Evolutionary conservation across 2,329 filamentous ascomycete species (phyloP).

Genomic region (Didymella segeticola): DNA sequence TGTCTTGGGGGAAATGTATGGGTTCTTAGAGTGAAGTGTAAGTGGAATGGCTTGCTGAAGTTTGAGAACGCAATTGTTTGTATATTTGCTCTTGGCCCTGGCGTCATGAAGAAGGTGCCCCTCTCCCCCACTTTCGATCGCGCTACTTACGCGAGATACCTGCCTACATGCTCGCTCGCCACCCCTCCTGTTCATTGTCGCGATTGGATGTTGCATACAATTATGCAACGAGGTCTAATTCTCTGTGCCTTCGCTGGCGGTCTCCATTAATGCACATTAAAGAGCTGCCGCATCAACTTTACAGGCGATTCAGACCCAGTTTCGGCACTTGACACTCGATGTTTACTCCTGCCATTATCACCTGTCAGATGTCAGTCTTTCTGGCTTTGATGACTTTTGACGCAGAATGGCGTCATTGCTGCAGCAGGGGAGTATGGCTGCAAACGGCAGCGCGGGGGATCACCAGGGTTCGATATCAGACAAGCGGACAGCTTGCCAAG

Average conservation of each 20-base stretch:
- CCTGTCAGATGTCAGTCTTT: slow-evolving; percentile 4
- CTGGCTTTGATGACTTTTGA: slow-evolving; percentile 4
- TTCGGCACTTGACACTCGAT: background rate
- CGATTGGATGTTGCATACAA: background rate
- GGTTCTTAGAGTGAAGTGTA: background rate
- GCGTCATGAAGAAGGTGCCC: slow-evolving; percentile 29
- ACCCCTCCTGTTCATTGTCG: slow-evolving; percentile 10
- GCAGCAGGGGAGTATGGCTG: background rate
- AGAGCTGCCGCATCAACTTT: no score
- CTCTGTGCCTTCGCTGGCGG: background rate
- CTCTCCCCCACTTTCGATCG: slow-evolving; percentile 29
- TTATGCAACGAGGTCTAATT: no score
- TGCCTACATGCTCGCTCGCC: no score
- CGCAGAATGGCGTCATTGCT: slow-evolving; percentile 15
- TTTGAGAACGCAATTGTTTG: slow-evolving; percentile 26
- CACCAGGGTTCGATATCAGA: slow-evolving; percentile 1
- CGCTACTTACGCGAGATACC: slow-evolving; percentile 14
- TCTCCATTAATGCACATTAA: no score
- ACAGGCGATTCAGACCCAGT: no score
- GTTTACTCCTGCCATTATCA: background rate
- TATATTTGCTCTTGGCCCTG: slow-evolving; percentile 18
- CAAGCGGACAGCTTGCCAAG: background rate
- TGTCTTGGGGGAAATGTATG: background rate
- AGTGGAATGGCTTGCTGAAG: slow-evolving; percentile 17
- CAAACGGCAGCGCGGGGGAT: slow-evolving; percentile 7